Percentiles rank a stretch among this genome's conserved stretches.
Conservation (phyloP, 140 eudicot genomes). For the Ambrosia hybrid region DNA sequence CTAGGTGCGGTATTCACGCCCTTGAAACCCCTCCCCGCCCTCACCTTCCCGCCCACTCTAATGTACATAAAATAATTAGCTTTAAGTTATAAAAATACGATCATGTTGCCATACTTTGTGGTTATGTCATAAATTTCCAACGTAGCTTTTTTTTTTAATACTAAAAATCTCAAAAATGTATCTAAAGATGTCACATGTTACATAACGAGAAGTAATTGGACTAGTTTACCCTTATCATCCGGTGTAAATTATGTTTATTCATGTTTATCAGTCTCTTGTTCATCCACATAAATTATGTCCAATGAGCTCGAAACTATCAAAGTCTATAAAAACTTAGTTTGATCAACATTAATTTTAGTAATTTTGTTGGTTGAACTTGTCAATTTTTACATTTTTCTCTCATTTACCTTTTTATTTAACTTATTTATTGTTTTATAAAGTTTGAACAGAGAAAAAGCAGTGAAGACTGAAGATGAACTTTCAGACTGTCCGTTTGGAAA, state of each 20-base stretch:
- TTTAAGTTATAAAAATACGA: too few relatives aligned
- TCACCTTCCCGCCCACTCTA: too few relatives aligned
- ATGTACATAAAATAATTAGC: too few relatives aligned
- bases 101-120: too few relatives aligned
- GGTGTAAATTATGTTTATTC: not conserved
- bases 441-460: not conserved
- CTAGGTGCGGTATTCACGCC: too few relatives aligned
- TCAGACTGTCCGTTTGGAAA: slow-evolving; percentile 3
- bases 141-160: not conserved
- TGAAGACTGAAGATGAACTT: slow-evolving; percentile 3
- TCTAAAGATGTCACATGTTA: not conserved
- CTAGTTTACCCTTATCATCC: too few relatives aligned
- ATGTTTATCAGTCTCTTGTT: not conserved
- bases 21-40: too few relatives aligned
- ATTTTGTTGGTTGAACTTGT: not conserved
- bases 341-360: too few relatives aligned
- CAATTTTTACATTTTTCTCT: not conserved
- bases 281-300: not conserved
- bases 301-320: not conserved
- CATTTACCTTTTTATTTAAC: too few relatives aligned
- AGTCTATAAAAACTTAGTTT: not conserved
- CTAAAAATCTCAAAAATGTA: not conserved
- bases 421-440: not conserved
- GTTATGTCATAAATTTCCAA: not conserved
- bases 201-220: too few relatives aligned